A percentile compares a stretch with the other conserved stretches of the same genome.
phyloP scores from a whole-genome alignment of 2,329 filamentous ascomycete genomes.

The Claviceps paspali region DNA sequence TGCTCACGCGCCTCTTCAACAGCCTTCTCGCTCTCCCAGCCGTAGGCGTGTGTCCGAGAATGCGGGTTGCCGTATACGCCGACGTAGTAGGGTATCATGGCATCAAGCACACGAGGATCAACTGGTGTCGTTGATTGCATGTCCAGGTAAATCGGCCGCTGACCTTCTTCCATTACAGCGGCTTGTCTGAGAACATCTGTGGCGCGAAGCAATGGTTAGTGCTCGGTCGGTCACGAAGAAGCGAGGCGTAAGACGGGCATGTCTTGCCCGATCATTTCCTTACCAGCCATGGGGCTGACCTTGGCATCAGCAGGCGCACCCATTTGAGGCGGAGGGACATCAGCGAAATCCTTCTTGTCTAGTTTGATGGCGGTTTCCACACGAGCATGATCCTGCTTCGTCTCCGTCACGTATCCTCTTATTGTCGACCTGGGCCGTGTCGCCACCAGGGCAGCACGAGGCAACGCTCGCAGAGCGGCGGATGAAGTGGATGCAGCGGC shows the following conservation, averaged over 20 bases:
- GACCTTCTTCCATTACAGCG: conserved; percentile 82
- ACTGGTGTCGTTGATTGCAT: conserved; percentile 96
- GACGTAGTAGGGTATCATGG: conserved; percentile 90
- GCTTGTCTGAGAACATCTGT: conserved; percentile 76
- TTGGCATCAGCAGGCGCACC: conserved; percentile 31
- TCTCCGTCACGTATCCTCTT: conserved; percentile 71
- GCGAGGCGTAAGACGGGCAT: background rate
- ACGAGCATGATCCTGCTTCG: conserved; percentile 63
- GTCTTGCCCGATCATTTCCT: background rate
- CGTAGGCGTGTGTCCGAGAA: conserved; percentile 92
- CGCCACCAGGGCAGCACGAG: conserved; percentile 16
- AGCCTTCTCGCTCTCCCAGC: conserved; percentile 94
- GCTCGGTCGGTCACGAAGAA: background rate
- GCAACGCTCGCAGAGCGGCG: conserved; percentile 15
- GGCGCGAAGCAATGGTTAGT: background rate
- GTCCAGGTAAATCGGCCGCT: conserved; percentile 90
- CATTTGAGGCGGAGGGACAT: conserved; percentile 24
- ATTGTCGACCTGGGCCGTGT: conserved; percentile 14
- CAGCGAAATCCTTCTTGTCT: conserved; percentile 69
- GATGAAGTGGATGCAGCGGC: conserved; percentile 22
- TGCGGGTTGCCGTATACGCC: conserved; percentile 95
- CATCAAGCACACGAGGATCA: conserved; percentile 86
- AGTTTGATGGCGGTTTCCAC: conserved; percentile 78
- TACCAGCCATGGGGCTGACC: conserved; percentile 62
- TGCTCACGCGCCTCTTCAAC: conserved; percentile 76